These are phyloP conservation scores for Wickerhamomyces pijperi DNA, from an alignment of 805 yeast genomes.

Conservation along the genomic window DNA sequence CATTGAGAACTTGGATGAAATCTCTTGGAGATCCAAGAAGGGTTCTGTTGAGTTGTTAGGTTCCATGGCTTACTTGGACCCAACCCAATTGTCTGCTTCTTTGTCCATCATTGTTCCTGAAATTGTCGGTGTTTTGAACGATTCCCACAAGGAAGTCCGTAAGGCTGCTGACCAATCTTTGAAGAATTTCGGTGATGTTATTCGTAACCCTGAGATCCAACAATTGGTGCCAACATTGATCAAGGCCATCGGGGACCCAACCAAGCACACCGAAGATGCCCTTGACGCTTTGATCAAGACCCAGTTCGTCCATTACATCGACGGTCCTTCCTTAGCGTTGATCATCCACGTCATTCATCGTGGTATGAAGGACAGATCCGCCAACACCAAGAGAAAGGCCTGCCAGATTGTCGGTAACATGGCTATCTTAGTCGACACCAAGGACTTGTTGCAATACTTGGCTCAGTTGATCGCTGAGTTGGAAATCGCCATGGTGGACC, in stretches of 20 bases:
- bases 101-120: conserved; percentile 89
- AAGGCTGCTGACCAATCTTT: conserved; percentile 87
- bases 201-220: conserved; percentile 94
- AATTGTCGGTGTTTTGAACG: conserved; percentile 88
- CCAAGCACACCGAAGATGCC: conserved; percentile 80
- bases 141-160: conserved; percentile 93
- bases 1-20: conserved; percentile 71
- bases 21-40: conserved; percentile 92
- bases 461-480: conserved; percentile 68
- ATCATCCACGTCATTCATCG: conserved; percentile 91
- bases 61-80: conserved; percentile 95
- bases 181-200: conserved; percentile 91
- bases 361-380: conserved; percentile 93
- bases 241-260: conserved; percentile 93
- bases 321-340: conserved; percentile 93
- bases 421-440: conserved; percentile 89
- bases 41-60: conserved; percentile 95
- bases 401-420: conserved; percentile 98
- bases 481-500: conserved; percentile 94
- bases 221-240: conserved; percentile 77
- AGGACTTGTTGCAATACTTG: conserved; percentile 78
- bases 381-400: conserved; percentile 81
- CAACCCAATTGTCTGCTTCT: conserved; percentile 83
- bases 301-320: conserved; percentile 93
- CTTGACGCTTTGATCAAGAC: conserved; percentile 78